Percentiles rank a stretch among this genome's conserved stretches.
These are phyloP conservation scores for Fusarium buharicum DNA, from an alignment of 2,329 filamentous ascomycete genomes.

Conservation along the genomic window DNA sequence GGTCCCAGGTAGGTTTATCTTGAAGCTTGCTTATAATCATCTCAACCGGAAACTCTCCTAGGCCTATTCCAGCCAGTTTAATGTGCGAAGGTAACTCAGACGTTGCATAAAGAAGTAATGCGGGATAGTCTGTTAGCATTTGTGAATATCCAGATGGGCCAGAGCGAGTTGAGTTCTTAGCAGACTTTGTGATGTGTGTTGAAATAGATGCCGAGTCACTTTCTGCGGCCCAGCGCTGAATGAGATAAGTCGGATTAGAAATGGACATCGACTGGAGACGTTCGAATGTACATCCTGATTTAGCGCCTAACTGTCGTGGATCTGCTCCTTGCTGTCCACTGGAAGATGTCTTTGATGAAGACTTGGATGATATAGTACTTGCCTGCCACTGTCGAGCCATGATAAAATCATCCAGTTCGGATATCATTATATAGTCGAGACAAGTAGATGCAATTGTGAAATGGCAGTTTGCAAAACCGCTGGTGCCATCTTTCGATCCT, in stretches of 20 bases:
- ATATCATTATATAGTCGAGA: slow-evolving; percentile 18
- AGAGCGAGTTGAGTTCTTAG: neutral
- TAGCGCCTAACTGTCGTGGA: no score
- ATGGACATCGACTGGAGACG: no score
- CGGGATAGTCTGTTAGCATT: neutral
- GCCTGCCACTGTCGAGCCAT: neutral
- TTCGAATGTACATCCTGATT: no score
- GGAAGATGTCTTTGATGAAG: neutral
- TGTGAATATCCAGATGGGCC: neutral
- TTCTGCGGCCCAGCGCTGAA: neutral
- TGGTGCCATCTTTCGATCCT: neutral
- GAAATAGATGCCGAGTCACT: neutral
- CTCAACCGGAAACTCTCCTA: no score
- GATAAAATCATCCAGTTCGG: slow-evolving; percentile 13
- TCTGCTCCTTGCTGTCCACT: no score
- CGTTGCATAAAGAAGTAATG: slow-evolving; percentile 3
- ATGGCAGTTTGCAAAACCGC: slow-evolving; percentile 4
- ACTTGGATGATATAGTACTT: neutral
- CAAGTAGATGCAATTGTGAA: slow-evolving; percentile 12
- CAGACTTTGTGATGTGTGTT: neutral
- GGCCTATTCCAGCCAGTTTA: neutral
- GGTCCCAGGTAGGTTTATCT: no score
- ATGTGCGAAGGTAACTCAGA: slow-evolving; percentile 13
- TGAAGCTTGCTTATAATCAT: no score
- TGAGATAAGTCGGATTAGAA: no score